phyloP scores from a whole-genome alignment of 208 protist species.

The Leishmania martiniquensis region DNA sequence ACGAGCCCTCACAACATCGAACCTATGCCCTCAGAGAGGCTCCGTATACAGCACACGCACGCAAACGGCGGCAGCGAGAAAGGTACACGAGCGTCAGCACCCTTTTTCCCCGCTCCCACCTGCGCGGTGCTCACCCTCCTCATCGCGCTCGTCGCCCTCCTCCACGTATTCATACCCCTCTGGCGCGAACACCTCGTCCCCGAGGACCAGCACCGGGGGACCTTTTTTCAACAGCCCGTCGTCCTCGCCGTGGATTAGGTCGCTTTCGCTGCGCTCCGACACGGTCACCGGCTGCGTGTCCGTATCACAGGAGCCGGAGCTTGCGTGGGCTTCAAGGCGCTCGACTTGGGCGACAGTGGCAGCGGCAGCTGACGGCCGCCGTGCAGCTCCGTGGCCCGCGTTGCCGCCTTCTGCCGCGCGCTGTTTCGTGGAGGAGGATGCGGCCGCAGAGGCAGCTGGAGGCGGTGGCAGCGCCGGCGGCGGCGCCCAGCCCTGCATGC shows the following conservation, averaged over 20 bases:
- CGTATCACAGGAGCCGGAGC: slow-evolving; percentile 28
- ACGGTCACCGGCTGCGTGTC: slow-evolving; percentile 53
- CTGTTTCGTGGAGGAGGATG: background rate
- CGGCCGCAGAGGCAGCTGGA: background rate
- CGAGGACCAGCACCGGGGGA: slow-evolving; percentile 36
- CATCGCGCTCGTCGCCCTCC: slow-evolving; percentile 26
- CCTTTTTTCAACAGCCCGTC: slow-evolving; percentile 44
- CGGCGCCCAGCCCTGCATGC: background rate
- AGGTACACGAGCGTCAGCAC: no score
- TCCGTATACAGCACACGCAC: no score
- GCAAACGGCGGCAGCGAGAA: no score
- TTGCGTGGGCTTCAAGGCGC: background rate
- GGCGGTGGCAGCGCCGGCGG: background rate
- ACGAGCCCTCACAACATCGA: no score
- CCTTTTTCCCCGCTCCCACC: background rate
- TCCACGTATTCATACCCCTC: slow-evolving; percentile 20
- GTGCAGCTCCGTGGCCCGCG: background rate
- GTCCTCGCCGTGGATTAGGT: slow-evolving; percentile 25
- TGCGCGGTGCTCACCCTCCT: slow-evolving; percentile 10
- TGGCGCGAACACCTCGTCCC: slow-evolving; percentile 38
- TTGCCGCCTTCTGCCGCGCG: background rate
- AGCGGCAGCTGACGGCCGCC: background rate
- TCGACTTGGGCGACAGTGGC: background rate
- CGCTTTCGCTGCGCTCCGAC: slow-evolving; percentile 40
- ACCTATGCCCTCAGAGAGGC: no score